Percentiles rank a stretch among this genome's conserved stretches.
phyloP scores from a whole-genome alignment of 2,329 filamentous ascomycete species.

The Verticillium tricorpus region DNA sequence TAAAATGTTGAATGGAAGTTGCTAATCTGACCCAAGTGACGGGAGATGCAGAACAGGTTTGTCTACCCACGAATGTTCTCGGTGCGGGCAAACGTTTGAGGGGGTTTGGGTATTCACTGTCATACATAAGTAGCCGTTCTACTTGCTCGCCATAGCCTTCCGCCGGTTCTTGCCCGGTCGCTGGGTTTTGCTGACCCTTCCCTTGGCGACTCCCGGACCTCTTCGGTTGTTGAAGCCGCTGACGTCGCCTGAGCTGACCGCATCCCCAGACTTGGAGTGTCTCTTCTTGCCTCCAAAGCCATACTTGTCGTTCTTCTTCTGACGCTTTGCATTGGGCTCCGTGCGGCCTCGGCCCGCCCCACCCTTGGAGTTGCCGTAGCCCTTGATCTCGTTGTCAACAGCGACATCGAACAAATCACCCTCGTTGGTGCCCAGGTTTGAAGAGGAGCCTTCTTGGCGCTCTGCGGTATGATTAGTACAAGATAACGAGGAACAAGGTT shows the following conservation, averaged over 20 bases:
- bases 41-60: too few species aligned
- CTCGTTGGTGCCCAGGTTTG: conserved; percentile 64
- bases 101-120: not conserved
- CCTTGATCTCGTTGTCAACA: conserved; percentile 63
- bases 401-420: conserved; percentile 89
- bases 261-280: conserved; percentile 85
- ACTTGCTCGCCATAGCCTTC: conserved; percentile 35
- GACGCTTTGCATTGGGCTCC: conserved; percentile 63
- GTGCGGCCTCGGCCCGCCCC: conserved; percentile 31
- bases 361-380: conserved; percentile 36
- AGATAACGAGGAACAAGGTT: not conserved
- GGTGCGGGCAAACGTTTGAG: not conserved
- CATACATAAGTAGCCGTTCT: conserved; percentile 19
- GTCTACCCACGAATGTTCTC: not conserved
- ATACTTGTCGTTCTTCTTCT: conserved; percentile 92
- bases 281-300: conserved; percentile 96
- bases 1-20: too few species aligned
- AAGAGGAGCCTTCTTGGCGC: conserved; percentile 67
- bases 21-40: too few species aligned
- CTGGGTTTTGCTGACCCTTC: conserved; percentile 32
- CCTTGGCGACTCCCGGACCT: conserved; percentile 63
- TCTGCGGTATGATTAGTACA: conserved; percentile 51
- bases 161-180: conserved; percentile 49
- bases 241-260: conserved; percentile 74
- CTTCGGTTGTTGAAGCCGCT: conserved; percentile 74